Evolutionary conservation across 2,329 filamentous ascomycete species (phyloP), one percentile per base, ranked within the genome.

Genomic region (Aspergillus cejpii): DNA sequence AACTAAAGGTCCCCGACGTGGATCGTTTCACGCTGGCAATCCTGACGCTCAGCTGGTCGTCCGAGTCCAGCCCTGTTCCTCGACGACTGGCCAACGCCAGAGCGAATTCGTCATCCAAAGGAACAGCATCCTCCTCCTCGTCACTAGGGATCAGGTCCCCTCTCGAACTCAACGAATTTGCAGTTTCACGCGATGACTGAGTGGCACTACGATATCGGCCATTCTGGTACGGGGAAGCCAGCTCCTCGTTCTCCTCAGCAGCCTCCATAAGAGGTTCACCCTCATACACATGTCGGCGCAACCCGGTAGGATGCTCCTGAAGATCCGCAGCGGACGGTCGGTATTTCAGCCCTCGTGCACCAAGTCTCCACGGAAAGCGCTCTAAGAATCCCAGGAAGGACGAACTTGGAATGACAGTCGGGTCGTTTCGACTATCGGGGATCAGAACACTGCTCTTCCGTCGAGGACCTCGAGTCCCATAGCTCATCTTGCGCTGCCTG

Each of bases 71-170:
- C 3, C 69, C 70, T 1, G 77, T 80, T n/a, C 76, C 78, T 53
- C 84, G 80, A 41, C 85, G 79, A 48, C 89, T 51, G 2, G 43
- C 83, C 49, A 96, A 74, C 2, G 83, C 81, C 63, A 94, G 83
- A 2, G 89, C 87, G 56, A 97, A 94, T 60, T 96, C 90, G 61
- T 96, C 91, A 57, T 91, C 87, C 14, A 97, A 70, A 10, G 89
- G 87, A n/a, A 95, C 80, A 1, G 91, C 91, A 66, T 97, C 91
- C 63, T 94, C 90, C 51, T 94, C 88, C 42, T 90, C 88, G 58
- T 94, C 89, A 57, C 89, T 95, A 0, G 88, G 88, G 54, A 96
- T 92, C 10, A 97, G 72, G 67, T 97, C 91, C 1, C 89, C 89
- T 37, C 91, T 76, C 8, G 89, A 95, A 57, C 90, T 85, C 52